Conservation (phyloP, 805 yeast species). For the Starmerella ratchasimensis region DNA sequence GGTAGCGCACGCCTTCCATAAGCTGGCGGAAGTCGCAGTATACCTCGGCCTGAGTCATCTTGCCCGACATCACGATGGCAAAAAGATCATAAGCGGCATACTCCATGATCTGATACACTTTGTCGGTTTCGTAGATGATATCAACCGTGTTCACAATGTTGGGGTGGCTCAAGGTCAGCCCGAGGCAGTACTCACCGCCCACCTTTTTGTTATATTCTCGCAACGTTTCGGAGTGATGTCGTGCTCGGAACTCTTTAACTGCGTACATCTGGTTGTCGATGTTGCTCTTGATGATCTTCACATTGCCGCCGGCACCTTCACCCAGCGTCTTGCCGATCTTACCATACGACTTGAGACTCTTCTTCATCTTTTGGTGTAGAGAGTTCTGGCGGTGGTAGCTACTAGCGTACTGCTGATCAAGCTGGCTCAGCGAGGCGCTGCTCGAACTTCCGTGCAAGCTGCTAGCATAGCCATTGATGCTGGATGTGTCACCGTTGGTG, state of each 20-base stretch:
- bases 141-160: slow-evolving; percentile 85
- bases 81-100: slow-evolving; percentile 86
- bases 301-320: slow-evolving; percentile 92
- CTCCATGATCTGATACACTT: slow-evolving; percentile 85
- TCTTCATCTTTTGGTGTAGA: background rate
- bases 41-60: slow-evolving; percentile 66
- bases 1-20: slow-evolving; percentile 62
- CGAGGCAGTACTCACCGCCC: slow-evolving; percentile 89
- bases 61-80: slow-evolving; percentile 87
- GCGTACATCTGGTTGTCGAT: slow-evolving; percentile 67
- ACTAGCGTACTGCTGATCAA: slow-evolving; percentile 11
- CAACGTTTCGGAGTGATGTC: slow-evolving; percentile 56
- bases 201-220: slow-evolving; percentile 85
- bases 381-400: slow-evolving; percentile 2
- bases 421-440: slow-evolving; percentile 5
- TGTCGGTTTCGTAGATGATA: slow-evolving; percentile 74
- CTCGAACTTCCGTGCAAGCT: background rate
- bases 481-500: slow-evolving; percentile 4
- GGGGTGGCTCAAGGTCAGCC: slow-evolving; percentile 77
- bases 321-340: slow-evolving; percentile 79
- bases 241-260: slow-evolving; percentile 78
- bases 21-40: slow-evolving; percentile 85
- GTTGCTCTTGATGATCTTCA: slow-evolving; percentile 53
- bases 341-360: slow-evolving; percentile 45
- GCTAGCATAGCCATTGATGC: background rate